Base-by-base conservation (phyloP, 2,329 filamentous ascomycete genomes). In the Thielaviopsis musarum region DNA sequence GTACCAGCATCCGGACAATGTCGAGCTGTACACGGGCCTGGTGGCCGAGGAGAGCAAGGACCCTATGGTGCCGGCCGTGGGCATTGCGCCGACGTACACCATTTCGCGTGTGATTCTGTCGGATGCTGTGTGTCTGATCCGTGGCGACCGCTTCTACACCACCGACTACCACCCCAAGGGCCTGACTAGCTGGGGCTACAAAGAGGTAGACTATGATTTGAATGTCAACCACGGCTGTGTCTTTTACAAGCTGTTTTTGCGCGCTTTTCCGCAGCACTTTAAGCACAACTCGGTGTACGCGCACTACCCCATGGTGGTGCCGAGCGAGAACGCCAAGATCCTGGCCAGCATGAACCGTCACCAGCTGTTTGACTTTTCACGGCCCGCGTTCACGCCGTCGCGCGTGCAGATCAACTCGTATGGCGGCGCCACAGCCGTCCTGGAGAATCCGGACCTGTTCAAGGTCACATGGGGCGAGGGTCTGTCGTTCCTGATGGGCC, bases 171-270 rank as follows among this genome's bases (percentile, higher is more conserved):
- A 84, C 64, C 80, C 88, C 0, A 79, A 81, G 9, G 81, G 83
- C 65, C 71, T 94, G 54, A 94, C 88, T 1, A 90, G 88, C 71
- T 95, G 88, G 88, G 88, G 88, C 21, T 91, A 81, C 72, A 81
- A 82, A 59, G 85, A 89, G 67, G 85, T 80, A 3, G 77, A 86
- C 21, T 88, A 84, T 59, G 87, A 94, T 65, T 71, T 83, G 22
- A 81, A 78, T 61, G 71, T 91, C 64, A 87, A 93, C 70, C 84
- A 93, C 67, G 88, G 89, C 54, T 89, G 85, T 65, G 81, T 90
- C 13, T 87, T 91, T 70, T 90, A 91, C 75, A 94, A 93, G 74
- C 77, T 94, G 41, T 85, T 91, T 68, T 74, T 88, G 41, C 80
- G 85, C 5, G 86, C 87, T 0, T 64, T 94, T 75, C 89, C 88